These are phyloP conservation scores for Dactylellina drechsleri DNA, from an alignment of 2,329 filamentous ascomycete species.

Conservation along the genomic window DNA sequence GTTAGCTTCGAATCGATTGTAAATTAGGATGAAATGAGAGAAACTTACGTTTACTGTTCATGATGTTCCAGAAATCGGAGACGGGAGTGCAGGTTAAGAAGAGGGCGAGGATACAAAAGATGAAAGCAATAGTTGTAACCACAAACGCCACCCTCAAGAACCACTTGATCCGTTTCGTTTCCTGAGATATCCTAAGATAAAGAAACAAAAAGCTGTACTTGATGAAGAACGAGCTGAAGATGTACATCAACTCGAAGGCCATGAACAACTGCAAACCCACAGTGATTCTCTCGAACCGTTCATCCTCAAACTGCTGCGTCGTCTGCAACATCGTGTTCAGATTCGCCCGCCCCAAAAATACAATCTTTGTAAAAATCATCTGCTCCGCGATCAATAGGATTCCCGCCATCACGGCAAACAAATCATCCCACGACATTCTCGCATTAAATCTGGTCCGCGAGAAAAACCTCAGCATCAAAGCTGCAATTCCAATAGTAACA, in stretches of 20 bases:
- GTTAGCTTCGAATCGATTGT: not conserved
- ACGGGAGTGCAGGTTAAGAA: constrained; percentile 60
- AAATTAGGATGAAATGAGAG: not conserved
- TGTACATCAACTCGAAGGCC: constrained; percentile 57
- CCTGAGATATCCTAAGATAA: constrained; percentile 57
- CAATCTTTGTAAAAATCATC: constrained; percentile 56
- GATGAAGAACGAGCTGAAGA: constrained; percentile 56
- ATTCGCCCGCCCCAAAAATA: constrained; percentile 55
- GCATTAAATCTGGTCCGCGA: constrained; percentile 59
- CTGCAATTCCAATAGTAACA: constrained; percentile 58
- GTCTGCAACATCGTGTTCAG: constrained; percentile 55
- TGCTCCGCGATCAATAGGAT: constrained; percentile 57
- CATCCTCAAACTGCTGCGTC: constrained; percentile 52
- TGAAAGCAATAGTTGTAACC: constrained; percentile 59
- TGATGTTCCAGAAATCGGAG: constrained; percentile 57
- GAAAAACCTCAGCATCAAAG: constrained; percentile 59
- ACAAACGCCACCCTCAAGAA: constrained; percentile 58
- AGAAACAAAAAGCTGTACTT: constrained; percentile 59
- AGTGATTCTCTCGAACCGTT: constrained; percentile 54
- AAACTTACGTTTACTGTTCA: constrained; percentile 53
- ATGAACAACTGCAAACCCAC: constrained; percentile 57
- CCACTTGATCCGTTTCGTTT: constrained; percentile 57
- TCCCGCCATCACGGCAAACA: constrained; percentile 57
- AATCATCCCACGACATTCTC: constrained; percentile 60
- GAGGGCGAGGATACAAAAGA: constrained; percentile 59